Percentiles rank a stretch among this genome's conserved stretches.
phyloP scores from a whole-genome alignment of 352 stramenopile genomes.

The Pythium aquatile region DNA sequence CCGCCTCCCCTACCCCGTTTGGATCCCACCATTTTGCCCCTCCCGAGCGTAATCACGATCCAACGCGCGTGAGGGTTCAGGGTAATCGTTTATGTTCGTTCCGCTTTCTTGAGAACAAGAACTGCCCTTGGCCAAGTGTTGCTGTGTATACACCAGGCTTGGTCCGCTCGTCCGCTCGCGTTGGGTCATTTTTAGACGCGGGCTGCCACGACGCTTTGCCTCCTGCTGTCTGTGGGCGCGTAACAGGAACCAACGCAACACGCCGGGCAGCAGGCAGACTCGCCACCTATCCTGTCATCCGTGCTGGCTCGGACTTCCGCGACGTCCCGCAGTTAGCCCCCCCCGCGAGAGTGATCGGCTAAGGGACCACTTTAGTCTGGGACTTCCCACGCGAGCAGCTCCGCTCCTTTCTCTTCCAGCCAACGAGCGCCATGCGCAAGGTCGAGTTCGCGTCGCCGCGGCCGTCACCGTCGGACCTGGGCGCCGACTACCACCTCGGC shows the following conservation, averaged over 20 bases:
- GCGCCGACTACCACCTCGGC: conserved; percentile 58
- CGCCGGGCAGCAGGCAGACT: neutral
- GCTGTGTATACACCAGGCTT: neutral
- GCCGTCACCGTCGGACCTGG: conserved; percentile 57
- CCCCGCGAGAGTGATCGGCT: neutral
- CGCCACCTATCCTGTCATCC: neutral
- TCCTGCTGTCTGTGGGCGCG: neutral
- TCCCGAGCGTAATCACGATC: conserved; percentile 15
- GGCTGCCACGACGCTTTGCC: neutral
- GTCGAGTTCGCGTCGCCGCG: conserved; percentile 57
- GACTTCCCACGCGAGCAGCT: neutral
- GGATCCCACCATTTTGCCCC: neutral
- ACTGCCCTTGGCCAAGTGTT: neutral
- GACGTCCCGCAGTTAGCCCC: too few relatives aligned
- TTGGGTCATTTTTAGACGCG: neutral
- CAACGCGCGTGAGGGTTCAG: neutral
- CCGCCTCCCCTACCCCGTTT: conserved; percentile 2
- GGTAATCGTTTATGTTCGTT: neutral
- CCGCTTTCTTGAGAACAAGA: neutral
- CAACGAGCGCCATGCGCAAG: conserved; percentile 33
- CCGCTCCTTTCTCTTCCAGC: neutral
- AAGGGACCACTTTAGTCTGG: conserved; percentile 1
- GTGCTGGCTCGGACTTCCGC: neutral
- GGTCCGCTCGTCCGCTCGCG: neutral
- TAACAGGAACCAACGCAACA: conserved; percentile 2